Conservation (phyloP, 1,284 basidiomycete genomes). For the Clitocybe nebularis region DNA sequence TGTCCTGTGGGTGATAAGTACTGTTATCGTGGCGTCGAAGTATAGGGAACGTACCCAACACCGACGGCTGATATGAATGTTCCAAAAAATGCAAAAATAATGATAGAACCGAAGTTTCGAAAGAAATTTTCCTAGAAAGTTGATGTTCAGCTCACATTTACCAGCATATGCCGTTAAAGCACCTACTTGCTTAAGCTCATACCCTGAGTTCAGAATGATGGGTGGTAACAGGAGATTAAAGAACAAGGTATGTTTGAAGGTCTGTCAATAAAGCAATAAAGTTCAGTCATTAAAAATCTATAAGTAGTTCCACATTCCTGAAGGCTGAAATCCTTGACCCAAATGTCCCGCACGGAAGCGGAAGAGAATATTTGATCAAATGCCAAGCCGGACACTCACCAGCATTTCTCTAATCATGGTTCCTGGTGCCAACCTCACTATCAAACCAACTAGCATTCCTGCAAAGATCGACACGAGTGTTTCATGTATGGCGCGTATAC, state of each 20-base stretch:
- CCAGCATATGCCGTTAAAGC: neutral
- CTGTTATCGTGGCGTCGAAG: neutral
- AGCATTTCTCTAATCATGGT: conserved; percentile 97
- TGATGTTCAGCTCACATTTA: conserved; percentile 1
- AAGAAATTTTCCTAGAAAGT: conserved; percentile 88
- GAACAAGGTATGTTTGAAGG: conserved; percentile 96
- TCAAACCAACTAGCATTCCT: conserved; percentile 93
- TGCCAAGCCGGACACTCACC: conserved; percentile 50
- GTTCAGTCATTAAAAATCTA: neutral
- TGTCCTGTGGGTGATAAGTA: conserved; percentile 51
- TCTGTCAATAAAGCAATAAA: conserved; percentile 48
- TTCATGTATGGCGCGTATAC: conserved; percentile 95
- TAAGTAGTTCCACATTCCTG: neutral
- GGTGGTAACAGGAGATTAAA: conserved; percentile 97
- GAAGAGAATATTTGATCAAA: neutral
- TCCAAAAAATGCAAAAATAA: conserved; percentile 94
- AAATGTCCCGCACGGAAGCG: neutral
- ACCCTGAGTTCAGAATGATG: conserved; percentile 97
- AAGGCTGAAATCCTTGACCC: neutral
- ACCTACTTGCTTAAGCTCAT: conserved; percentile 90
- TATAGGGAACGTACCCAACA: conserved; percentile 70
- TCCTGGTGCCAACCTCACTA: conserved; percentile 88
- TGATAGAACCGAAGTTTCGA: conserved; percentile 94
- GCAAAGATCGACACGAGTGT: conserved; percentile 95
- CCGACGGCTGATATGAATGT: conserved; percentile 97